A percentile compares a stretch with the other conserved stretches of the same genome.
These are phyloP conservation scores for Peniophora sp. DNA, from an alignment of 1,284 basidiomycete species.

Conservation along the genomic window DNA sequence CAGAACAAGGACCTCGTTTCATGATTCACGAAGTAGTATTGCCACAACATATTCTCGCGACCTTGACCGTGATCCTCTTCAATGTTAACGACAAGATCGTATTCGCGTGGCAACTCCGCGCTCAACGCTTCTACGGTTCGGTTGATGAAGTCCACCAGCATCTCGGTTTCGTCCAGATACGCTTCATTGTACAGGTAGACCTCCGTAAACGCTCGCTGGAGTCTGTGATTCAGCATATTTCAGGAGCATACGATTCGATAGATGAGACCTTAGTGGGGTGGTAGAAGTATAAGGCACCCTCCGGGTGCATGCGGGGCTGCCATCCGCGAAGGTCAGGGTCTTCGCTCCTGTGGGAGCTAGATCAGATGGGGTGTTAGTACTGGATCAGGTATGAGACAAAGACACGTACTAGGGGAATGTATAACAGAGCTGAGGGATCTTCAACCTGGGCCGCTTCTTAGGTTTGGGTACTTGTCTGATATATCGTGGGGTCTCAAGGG, in stretches of 20 bases:
- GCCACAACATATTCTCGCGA: slow-evolving; percentile 6
- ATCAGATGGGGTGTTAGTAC: not conserved
- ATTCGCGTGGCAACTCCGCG: slow-evolving; percentile 6
- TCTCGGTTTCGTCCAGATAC: slow-evolving; percentile 9
- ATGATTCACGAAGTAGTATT: slow-evolving; percentile 24
- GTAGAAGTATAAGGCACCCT: slow-evolving; percentile 4
- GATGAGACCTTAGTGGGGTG: slow-evolving; percentile 22
- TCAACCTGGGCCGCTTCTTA: not conserved
- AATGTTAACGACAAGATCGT: slow-evolving; percentile 9
- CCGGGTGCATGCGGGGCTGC: not conserved
- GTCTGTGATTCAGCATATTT: too few species aligned
- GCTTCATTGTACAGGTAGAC: slow-evolving; percentile 11
- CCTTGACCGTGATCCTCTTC: slow-evolving; percentile 17
- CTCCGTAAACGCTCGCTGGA: slow-evolving; percentile 15
- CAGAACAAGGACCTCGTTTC: slow-evolving; percentile 17
- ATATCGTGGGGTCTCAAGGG: too few species aligned
- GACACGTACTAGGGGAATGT: not conserved
- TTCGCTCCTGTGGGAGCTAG: too few species aligned
- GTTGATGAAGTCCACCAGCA: slow-evolving; percentile 1
- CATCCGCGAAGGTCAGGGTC: not conserved
- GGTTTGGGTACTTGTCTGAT: too few species aligned
- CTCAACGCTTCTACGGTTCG: not conserved
- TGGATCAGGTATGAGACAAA: not conserved
- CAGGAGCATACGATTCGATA: too few species aligned
- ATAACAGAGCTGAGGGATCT: not conserved